phyloP scores from a whole-genome alignment of 441 rosid genomes.

The Erysimum pusillum region DNA sequence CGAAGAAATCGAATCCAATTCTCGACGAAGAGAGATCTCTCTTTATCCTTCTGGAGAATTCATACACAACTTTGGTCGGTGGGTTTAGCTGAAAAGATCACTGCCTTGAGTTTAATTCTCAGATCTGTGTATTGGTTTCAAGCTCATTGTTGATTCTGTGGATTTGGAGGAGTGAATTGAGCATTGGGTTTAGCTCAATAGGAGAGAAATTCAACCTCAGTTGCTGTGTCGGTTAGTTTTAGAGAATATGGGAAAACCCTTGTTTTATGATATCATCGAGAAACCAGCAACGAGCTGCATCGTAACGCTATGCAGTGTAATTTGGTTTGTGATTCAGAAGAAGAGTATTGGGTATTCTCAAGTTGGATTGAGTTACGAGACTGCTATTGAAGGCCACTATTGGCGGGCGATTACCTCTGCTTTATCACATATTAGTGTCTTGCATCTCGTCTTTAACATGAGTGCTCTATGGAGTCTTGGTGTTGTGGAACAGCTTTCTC shows the following conservation, averaged over 20 bases:
- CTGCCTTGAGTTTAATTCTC: constrained; percentile 3
- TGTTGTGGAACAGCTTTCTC: constrained; percentile 75
- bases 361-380: constrained; percentile 91
- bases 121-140: constrained; percentile 30
- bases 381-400: constrained; percentile 79
- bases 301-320: constrained; percentile 72
- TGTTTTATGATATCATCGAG: constrained; percentile 82
- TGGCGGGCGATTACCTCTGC: constrained; percentile 97
- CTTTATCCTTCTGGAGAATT: constrained; percentile 25
- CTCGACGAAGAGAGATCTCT: constrained; percentile 6
- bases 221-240: neutral
- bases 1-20: constrained; percentile 43
- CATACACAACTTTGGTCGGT: neutral
- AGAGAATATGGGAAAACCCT: constrained; percentile 76
- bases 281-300: constrained; percentile 90
- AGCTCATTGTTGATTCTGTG: constrained; percentile 20
- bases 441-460: constrained; percentile 96
- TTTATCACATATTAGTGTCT: constrained; percentile 85
- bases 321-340: constrained; percentile 94
- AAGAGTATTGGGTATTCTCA: constrained; percentile 87
- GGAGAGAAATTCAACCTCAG: neutral
- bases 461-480: constrained; percentile 99
- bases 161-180: constrained; percentile 13
- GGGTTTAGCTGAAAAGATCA: constrained; percentile 21
- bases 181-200: constrained; percentile 11